Conservation (phyloP, 179 eudicot species). For the Drosera spatulata region DNA sequence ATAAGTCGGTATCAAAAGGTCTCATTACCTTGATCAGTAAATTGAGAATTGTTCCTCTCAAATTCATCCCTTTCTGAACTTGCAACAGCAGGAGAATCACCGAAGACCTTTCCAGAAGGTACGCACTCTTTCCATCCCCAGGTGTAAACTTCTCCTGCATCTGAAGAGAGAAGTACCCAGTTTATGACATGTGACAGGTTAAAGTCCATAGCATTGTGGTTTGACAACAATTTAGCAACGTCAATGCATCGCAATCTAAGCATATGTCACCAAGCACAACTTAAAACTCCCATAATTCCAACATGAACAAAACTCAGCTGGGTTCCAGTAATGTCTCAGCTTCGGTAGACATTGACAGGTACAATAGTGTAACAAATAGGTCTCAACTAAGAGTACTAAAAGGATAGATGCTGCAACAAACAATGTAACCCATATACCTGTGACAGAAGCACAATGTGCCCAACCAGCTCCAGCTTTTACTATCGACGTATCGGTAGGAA, state of each 20-base stretch:
- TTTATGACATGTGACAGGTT: no score
- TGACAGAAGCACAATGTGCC: slow-evolving; percentile 93
- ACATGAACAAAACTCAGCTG: no score
- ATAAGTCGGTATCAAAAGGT: neutral
- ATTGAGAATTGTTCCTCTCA: slow-evolving; percentile 35
- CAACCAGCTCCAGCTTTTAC: slow-evolving; percentile 92
- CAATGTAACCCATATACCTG: slow-evolving; percentile 35
- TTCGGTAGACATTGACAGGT: no score
- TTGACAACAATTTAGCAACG: no score
- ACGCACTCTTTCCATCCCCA: slow-evolving; percentile 99
- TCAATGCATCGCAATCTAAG: no score
- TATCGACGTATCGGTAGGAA: slow-evolving; percentile 63
- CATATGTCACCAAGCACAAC: no score
- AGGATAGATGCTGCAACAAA: no score
- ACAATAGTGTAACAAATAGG: no score
- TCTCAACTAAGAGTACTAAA: no score
- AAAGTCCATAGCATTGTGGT: no score
- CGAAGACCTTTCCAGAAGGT: slow-evolving; percentile 83
- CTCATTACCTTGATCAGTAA: slow-evolving; percentile 60
- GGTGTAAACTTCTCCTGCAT: slow-evolving; percentile 70
- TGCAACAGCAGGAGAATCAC: slow-evolving; percentile 44
- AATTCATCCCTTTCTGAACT: slow-evolving; percentile 40
- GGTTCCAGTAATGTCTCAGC: no score
- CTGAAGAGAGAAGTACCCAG: slow-evolving; percentile 20
- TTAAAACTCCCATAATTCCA: no score